Evolutionary conservation across 2,329 filamentous ascomycete genomes (phyloP).

Genomic region (Fusarium virguliforme): DNA sequence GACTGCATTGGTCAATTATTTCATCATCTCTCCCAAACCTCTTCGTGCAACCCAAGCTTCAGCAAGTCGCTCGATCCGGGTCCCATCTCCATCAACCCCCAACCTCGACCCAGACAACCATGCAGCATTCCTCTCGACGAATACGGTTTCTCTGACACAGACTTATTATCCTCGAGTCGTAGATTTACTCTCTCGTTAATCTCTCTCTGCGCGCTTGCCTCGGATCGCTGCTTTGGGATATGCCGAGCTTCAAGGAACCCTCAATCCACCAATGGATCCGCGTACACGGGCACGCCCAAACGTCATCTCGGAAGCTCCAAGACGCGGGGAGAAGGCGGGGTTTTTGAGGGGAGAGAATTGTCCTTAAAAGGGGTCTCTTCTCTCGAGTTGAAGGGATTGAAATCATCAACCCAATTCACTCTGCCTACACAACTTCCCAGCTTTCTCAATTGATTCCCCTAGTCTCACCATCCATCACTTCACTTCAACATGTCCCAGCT

Average conservation of each 20-base stretch:
- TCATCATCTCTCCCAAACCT: neutral
- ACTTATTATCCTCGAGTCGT: slow-evolving; percentile 35
- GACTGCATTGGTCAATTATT: slow-evolving; percentile 8
- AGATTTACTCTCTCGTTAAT: neutral
- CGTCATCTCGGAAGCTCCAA: slow-evolving; percentile 42
- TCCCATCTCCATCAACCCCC: slow-evolving; percentile 17
- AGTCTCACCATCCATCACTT: neutral
- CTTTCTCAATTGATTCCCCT: slow-evolving; percentile 18
- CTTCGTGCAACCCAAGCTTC: slow-evolving; percentile 5
- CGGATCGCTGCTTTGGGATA: slow-evolving; percentile 43
- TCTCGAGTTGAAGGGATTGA: slow-evolving; percentile 26
- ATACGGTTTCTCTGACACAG: slow-evolving; percentile 43
- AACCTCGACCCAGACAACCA: slow-evolving; percentile 43
- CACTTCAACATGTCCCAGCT: slow-evolving; percentile 43
- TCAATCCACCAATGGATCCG: slow-evolving; percentile 42
- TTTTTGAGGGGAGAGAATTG: slow-evolving; percentile 7
- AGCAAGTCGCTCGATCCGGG: slow-evolving; percentile 19
- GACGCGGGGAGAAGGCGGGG: slow-evolving; percentile 41
- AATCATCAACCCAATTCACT: slow-evolving; percentile 24
- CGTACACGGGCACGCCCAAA: slow-evolving; percentile 40
- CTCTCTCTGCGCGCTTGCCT: slow-evolving; percentile 38
- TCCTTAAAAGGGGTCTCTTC: slow-evolving; percentile 34
- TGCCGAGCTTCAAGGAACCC: slow-evolving; percentile 37
- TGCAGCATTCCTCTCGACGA: slow-evolving; percentile 43
- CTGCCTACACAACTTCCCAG: slow-evolving; percentile 11